Evolutionary conservation across 192 early-diverging fungal genomes (phyloP).

Genomic region (Backusella morwellensis): DNA sequence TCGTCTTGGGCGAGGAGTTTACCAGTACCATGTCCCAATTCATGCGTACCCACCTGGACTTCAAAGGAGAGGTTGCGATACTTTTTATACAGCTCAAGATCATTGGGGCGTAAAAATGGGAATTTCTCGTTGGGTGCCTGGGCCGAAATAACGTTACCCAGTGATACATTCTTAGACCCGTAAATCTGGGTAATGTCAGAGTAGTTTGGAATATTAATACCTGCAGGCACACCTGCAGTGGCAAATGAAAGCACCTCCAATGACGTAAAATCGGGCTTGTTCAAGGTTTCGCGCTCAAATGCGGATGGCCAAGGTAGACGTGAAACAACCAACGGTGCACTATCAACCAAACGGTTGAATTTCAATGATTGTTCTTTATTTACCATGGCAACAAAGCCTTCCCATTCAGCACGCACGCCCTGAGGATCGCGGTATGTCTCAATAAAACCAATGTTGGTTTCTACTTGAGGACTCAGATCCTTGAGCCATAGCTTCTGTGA

Average conservation of each 20-base stretch:
- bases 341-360: slow-evolving; percentile 54
- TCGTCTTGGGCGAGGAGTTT: slow-evolving; percentile 50
- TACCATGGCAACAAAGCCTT: slow-evolving; percentile 62
- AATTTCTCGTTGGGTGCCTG: slow-evolving; percentile 44
- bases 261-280: slow-evolving; percentile 55
- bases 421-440: slow-evolving; percentile 62
- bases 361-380: slow-evolving; percentile 58
- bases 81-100: slow-evolving; percentile 40
- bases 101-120: slow-evolving; percentile 44
- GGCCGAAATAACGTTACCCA: slow-evolving; percentile 54
- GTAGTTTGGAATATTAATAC: slow-evolving; percentile 51
- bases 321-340: slow-evolving; percentile 43
- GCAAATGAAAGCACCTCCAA: slow-evolving; percentile 58
- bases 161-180: slow-evolving; percentile 62
- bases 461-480: slow-evolving; percentile 52
- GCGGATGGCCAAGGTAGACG: slow-evolving; percentile 49
- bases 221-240: slow-evolving; percentile 44
- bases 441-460: slow-evolving; percentile 59
- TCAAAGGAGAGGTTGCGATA: slow-evolving; percentile 44
- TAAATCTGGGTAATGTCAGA: slow-evolving; percentile 39
- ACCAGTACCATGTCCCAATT: slow-evolving; percentile 56
- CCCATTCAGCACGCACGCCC: slow-evolving; percentile 61
- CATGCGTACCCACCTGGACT: slow-evolving; percentile 60
- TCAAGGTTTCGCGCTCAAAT: slow-evolving; percentile 50
- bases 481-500: slow-evolving; percentile 54